Percentiles rank a stretch among this genome's conserved stretches.
Evolutionary conservation across 352 stramenopile species (phyloP).

Genomic region (Phytopythium boreale): DNA sequence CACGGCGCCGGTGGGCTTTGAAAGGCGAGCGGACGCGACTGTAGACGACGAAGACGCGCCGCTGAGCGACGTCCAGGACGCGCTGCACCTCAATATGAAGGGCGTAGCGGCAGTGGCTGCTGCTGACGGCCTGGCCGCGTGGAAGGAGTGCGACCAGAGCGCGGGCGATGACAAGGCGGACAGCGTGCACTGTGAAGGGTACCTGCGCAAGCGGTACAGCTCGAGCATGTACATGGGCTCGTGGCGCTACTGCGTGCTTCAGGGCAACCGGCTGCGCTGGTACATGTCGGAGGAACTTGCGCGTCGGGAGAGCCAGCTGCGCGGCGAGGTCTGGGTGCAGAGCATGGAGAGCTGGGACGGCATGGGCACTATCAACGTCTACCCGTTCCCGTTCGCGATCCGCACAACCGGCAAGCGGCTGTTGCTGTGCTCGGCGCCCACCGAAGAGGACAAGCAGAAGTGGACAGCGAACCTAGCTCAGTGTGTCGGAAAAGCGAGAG

Average conservation of each 20-base stretch:
- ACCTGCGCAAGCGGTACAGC: slow-evolving; percentile 66
- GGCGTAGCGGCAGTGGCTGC: neutral
- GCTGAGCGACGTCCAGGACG: neutral
- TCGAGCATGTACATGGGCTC: slow-evolving; percentile 74
- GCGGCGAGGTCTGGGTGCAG: slow-evolving; percentile 62
- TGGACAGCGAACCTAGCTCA: slow-evolving; percentile 44
- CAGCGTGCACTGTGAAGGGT: slow-evolving; percentile 31
- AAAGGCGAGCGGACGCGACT: neutral
- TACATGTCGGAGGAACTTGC: slow-evolving; percentile 59
- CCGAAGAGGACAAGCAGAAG: slow-evolving; percentile 29
- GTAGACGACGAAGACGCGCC: too few relatives aligned
- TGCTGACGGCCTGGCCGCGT: neutral
- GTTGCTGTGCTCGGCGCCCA: slow-evolving; percentile 58
- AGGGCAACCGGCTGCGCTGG: slow-evolving; percentile 59
- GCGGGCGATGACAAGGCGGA: neutral
- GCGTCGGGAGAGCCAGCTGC: slow-evolving; percentile 37
- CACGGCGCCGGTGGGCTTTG: neutral
- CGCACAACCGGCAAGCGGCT: slow-evolving; percentile 51
- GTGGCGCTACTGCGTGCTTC: slow-evolving; percentile 69
- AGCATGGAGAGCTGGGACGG: slow-evolving; percentile 59
- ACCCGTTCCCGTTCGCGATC: slow-evolving; percentile 59
- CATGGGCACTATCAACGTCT: slow-evolving; percentile 42
- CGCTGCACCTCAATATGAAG: neutral
- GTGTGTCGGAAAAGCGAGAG: slow-evolving; percentile 21
- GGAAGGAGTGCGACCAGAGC: neutral